A percentile compares a stretch with the other conserved stretches of the same genome.
Evolutionary conservation across 1,284 basidiomycete species (phyloP).

Genomic region (Thelephora terrestris): DNA sequence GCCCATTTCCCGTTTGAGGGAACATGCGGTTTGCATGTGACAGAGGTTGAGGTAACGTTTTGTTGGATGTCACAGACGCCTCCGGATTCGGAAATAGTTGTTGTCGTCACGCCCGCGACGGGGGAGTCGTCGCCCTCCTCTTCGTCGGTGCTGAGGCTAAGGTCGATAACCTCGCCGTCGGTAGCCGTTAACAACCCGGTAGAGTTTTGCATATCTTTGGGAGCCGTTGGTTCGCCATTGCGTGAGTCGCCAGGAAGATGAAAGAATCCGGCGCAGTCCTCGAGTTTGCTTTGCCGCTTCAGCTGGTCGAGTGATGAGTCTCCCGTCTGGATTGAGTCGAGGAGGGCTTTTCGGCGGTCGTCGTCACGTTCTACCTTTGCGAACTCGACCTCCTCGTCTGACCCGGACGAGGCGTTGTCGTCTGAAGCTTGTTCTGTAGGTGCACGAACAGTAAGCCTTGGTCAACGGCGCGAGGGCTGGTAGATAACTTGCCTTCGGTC

Average conservation of each 20-base stretch:
- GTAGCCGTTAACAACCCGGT: neutral
- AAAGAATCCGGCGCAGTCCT: neutral
- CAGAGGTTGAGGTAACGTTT: neutral
- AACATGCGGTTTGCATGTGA: neutral
- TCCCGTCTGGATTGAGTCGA: neutral
- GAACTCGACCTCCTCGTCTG: conserved; percentile 17
- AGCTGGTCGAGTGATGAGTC: neutral
- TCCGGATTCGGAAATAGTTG: neutral
- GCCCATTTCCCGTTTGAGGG: conserved; percentile 25
- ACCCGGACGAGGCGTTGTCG: conserved; percentile 7
- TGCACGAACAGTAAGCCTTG: neutral
- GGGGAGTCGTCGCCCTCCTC: neutral
- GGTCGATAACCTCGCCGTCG: neutral
- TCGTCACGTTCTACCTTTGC: conserved; percentile 26
- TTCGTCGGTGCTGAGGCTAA: conserved; percentile 6
- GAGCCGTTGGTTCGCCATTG: conserved; percentile 1
- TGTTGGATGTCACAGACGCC: neutral
- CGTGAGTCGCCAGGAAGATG: neutral
- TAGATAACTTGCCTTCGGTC: conserved; percentile 16
- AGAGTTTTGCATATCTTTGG: neutral
- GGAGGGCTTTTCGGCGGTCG: conserved; percentile 13
- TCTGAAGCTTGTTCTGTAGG: conserved; percentile 13
- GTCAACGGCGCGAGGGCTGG: neutral
- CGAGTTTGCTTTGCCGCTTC: neutral
- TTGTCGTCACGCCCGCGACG: neutral